Conservation (phyloP, 345 rosid genomes). For the Euclidium syriacum region DNA sequence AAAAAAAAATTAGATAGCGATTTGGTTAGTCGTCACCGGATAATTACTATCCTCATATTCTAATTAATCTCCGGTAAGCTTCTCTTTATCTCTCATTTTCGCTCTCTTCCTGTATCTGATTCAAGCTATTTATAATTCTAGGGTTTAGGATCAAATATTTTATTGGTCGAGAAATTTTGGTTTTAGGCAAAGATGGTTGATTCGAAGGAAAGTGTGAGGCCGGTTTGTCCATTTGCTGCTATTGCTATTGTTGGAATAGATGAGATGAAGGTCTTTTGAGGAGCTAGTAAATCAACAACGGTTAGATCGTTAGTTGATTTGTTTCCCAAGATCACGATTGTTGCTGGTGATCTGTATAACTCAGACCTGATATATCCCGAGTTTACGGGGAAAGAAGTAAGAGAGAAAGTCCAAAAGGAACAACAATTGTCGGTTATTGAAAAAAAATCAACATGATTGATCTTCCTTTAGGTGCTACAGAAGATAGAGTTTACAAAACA, state of each 20-base stretch:
- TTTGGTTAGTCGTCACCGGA: too few relatives aligned
- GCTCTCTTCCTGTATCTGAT: too few relatives aligned
- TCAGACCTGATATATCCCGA: slow-evolving; percentile 91
- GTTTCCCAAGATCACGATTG: slow-evolving; percentile 75
- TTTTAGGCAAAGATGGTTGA: slow-evolving; percentile 49
- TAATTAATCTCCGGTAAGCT: too few relatives aligned
- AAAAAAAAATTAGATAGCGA: too few relatives aligned
- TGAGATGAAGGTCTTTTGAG: slow-evolving; percentile 97
- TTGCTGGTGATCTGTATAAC: slow-evolving; percentile 80
- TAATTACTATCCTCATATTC: too few relatives aligned
- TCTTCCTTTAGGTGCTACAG: slow-evolving; percentile 90
- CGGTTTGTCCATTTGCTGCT: slow-evolving; percentile 89
- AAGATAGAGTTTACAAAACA: slow-evolving; percentile 86
- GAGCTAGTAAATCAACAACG: slow-evolving; percentile 84
- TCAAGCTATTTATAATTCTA: too few relatives aligned
- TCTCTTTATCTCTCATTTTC: too few relatives aligned
- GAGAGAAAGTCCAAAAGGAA: slow-evolving; percentile 51
- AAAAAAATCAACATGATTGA: slow-evolving; percentile 83
- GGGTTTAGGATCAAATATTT: too few relatives aligned
- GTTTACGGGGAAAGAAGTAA: slow-evolving; percentile 80
- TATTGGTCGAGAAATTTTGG: too few relatives aligned
- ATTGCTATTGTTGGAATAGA: slow-evolving; percentile 97
- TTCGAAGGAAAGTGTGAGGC: slow-evolving; percentile 67
- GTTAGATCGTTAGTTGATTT: slow-evolving; percentile 87
- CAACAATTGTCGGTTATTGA: slow-evolving; percentile 37